Conservation (phyloP, 306 rosid species). For the Cucumis melo region DNA sequence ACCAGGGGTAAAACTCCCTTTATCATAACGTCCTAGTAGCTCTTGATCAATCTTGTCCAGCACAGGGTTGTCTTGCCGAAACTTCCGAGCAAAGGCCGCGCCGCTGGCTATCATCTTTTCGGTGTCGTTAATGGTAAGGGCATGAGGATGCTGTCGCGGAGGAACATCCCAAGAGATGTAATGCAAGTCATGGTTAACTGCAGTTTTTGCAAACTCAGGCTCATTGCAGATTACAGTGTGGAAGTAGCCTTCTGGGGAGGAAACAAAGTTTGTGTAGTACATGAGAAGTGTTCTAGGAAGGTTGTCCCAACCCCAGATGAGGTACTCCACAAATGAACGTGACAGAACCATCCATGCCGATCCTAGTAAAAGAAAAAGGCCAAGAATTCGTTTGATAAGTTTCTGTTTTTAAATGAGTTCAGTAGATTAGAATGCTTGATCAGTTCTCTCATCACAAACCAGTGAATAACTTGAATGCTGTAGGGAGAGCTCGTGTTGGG, state of each 20-base stretch:
- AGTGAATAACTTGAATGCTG: constrained; percentile 74
- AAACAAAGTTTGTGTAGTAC: constrained; percentile 85
- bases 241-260: constrained; percentile 95
- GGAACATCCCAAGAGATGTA: constrained; percentile 84
- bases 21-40: constrained; percentile 27
- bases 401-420: background rate
- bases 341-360: constrained; percentile 96
- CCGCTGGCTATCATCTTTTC: constrained; percentile 53
- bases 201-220: constrained; percentile 54
- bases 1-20: constrained; percentile 53
- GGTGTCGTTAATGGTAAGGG: constrained; percentile 60
- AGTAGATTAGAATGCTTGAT: background rate
- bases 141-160: constrained; percentile 78
- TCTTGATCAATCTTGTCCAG: constrained; percentile 55
- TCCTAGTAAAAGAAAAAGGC: constrained; percentile 29
- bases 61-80: constrained; percentile 34
- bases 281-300: constrained; percentile 84
- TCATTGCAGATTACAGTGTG: constrained; percentile 83
- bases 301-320: constrained; percentile 93
- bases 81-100: constrained; percentile 81
- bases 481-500: constrained; percentile 59
- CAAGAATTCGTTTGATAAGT: background rate
- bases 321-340: constrained; percentile 58
- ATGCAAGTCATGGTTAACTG: constrained; percentile 69
- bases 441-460: constrained; percentile 32